Conservation (phyloP, 768 basidiomycete genomes). For the Tulasnella sp. region DNA sequence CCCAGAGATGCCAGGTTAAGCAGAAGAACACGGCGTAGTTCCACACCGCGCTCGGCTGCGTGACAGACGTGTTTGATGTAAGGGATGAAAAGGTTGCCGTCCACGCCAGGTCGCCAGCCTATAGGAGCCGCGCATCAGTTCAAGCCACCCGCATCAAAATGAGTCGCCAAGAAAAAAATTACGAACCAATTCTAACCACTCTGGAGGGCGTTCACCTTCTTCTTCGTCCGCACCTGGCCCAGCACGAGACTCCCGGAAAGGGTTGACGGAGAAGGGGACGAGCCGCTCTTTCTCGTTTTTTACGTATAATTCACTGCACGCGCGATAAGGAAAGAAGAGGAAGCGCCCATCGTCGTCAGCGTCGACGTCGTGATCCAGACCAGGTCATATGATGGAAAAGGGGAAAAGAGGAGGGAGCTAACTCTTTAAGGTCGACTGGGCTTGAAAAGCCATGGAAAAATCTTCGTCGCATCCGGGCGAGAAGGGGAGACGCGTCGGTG, state of each 20-base stretch:
- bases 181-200: not conserved
- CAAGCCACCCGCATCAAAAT: not conserved
- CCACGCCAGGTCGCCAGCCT: conserved; percentile 1
- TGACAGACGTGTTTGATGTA: not conserved
- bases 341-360: not conserved
- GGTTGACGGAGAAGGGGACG: not conserved
- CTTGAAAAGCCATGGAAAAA: not conserved
- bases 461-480: not conserved
- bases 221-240: not conserved
- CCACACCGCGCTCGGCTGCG: not conserved
- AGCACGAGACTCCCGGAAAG: not conserved
- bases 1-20: not conserved
- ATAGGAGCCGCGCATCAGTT: not conserved
- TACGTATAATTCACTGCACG: not conserved
- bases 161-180: not conserved
- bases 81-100: not conserved
- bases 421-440: not conserved
- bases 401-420: not conserved
- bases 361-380: not conserved
- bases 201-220: not conserved
- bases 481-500: not conserved
- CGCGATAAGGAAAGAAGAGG: not conserved
- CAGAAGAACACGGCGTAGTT: conserved; percentile 5
- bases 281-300: not conserved
- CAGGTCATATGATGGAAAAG: too few species aligned